Conservation (phyloP, 2,329 filamentous ascomycete genomes). For the Anisogramma anomala region DNA sequence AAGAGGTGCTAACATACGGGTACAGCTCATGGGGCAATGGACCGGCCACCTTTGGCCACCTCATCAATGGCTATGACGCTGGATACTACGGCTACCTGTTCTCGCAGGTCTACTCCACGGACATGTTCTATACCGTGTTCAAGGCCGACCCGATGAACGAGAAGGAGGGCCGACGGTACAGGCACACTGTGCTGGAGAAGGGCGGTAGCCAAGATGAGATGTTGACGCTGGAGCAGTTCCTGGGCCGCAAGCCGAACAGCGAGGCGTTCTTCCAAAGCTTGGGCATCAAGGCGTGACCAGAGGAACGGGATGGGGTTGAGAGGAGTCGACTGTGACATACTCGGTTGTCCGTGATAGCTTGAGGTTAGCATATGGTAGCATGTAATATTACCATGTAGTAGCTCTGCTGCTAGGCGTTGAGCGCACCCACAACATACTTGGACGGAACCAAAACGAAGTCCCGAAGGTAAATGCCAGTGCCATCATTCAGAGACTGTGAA, state of each 20-base stretch:
- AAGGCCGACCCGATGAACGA: conserved; percentile 67
- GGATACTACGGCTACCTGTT: conserved; percentile 70
- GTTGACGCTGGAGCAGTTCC: conserved; percentile 64
- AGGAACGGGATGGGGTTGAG: neutral
- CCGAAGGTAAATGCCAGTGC: too few relatives aligned
- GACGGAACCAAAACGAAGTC: too few relatives aligned
- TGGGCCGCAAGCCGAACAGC: conserved; percentile 63
- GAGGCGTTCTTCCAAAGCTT: conserved; percentile 74
- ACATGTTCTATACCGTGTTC: conserved; percentile 80
- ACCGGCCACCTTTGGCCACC: conserved; percentile 69
- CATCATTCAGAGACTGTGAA: too few relatives aligned
- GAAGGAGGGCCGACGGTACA: conserved; percentile 61
- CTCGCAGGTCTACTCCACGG: conserved; percentile 69
- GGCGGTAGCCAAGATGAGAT: conserved; percentile 74
- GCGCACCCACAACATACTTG: too few relatives aligned
- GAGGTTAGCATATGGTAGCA: too few relatives aligned
- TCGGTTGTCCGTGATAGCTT: neutral
- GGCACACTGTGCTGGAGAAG: conserved; percentile 65
- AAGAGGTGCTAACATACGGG: conserved; percentile 19
- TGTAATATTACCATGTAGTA: too few relatives aligned
- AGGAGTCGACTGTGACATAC: conserved; percentile 5
- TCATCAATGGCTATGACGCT: conserved; percentile 76
- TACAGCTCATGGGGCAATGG: conserved; percentile 60
- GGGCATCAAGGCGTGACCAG: conserved; percentile 32
- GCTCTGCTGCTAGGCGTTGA: too few relatives aligned